phyloP scores from a whole-genome alignment of 208 protist genomes.

The Strigomonas galati region DNA sequence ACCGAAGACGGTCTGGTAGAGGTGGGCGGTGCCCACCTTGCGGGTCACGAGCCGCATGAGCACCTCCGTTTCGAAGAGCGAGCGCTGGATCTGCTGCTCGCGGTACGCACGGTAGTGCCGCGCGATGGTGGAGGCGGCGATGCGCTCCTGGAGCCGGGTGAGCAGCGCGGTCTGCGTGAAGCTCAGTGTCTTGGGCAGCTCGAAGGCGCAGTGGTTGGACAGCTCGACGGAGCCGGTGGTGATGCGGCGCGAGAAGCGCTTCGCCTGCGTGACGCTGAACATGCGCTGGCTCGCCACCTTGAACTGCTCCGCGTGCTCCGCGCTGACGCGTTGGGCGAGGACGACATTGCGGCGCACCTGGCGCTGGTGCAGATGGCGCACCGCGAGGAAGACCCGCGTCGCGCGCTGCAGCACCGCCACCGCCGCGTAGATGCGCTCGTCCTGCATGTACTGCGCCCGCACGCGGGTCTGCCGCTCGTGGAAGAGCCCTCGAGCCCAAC shows the following conservation, averaged over 20 bases:
- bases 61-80: background rate
- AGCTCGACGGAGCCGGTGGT: background rate
- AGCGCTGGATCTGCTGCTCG: constrained; percentile 20
- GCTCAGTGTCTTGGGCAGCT: constrained; percentile 12
- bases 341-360: constrained; percentile 1
- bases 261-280: constrained; percentile 1
- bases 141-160: constrained; percentile 26
- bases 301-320: constrained; percentile 5
- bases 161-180: constrained; percentile 12
- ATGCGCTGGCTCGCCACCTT: background rate
- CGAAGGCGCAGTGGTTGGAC: constrained; percentile 3
- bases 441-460: background rate
- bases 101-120: constrained; percentile 20
- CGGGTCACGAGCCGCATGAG: constrained; percentile 7
- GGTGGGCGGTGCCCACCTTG: background rate
- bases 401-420: constrained; percentile 33
- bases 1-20: background rate
- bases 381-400: constrained; percentile 24
- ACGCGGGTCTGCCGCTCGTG: background rate
- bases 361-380: background rate
- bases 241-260: background rate
- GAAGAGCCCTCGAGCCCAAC: background rate
- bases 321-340: constrained; percentile 9
- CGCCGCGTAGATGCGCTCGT: constrained; percentile 24
- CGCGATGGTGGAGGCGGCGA: constrained; percentile 36